Evolutionary conservation across 495 filamentous ascomycete species (phyloP).

Genomic region (Podospora tetraspora): DNA sequence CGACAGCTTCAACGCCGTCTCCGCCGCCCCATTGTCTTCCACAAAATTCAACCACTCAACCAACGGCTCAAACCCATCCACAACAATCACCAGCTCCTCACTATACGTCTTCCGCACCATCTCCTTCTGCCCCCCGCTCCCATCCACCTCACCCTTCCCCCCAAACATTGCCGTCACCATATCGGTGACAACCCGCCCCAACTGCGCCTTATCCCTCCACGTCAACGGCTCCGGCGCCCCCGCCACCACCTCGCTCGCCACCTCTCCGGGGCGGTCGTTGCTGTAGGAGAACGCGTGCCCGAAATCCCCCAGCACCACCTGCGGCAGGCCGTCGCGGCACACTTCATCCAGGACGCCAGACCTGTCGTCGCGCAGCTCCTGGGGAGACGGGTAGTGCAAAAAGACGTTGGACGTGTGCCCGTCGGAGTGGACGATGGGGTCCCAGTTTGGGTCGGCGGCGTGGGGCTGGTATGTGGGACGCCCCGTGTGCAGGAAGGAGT

Average conservation of each 20-base stretch:
- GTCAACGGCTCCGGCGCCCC: not conserved
- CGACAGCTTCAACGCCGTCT: not conserved
- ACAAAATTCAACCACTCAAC: not conserved
- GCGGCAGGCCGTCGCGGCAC: slow-evolving; percentile 8
- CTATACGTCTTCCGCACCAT: not conserved
- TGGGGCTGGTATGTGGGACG: not conserved
- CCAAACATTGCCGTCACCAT: not conserved
- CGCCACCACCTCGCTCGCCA: not conserved
- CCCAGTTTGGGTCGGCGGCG: not conserved
- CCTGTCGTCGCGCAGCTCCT: slow-evolving; percentile 9
- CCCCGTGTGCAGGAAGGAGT: slow-evolving; percentile 13
- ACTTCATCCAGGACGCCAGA: not conserved
- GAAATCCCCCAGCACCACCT: slow-evolving; percentile 6
- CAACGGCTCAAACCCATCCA: not conserved
- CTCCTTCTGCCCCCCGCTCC: not conserved
- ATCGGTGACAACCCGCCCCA: not conserved
- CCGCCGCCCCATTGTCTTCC: no score
- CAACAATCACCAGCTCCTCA: not conserved
- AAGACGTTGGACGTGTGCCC: slow-evolving; percentile 7
- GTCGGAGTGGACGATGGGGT: slow-evolving; percentile 6
- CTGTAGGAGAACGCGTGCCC: not conserved
- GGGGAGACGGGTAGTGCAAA: slow-evolving; percentile 15
- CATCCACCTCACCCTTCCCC: no score
- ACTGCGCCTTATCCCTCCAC: not conserved
- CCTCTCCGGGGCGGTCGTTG: not conserved